Evolutionary conservation across 2,329 filamentous ascomycete species (phyloP).

Genomic region (Blastomyces silverae): DNA sequence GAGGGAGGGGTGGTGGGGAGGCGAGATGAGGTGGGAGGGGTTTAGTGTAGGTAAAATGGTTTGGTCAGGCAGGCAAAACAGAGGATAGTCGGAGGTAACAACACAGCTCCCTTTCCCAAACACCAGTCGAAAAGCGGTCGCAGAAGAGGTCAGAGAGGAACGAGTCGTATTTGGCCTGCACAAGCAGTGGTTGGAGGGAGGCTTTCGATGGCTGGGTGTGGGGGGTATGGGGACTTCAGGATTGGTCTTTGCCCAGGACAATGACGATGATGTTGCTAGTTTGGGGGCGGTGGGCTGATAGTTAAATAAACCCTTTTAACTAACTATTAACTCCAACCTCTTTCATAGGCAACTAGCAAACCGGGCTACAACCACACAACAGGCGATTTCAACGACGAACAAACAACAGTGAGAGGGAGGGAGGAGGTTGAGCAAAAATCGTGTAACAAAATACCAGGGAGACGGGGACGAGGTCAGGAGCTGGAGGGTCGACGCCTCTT

Average conservation of each 20-base stretch:
- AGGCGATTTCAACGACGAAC: neutral
- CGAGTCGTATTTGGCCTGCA: neutral
- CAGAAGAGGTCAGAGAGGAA: conserved; percentile 10
- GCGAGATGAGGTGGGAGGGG: conserved; percentile 6
- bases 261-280: conserved; percentile 7
- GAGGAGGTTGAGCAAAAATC: neutral
- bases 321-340: neutral
- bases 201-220: conserved; percentile 11
- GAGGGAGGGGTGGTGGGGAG: conserved; percentile 15
- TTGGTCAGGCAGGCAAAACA: neutral
- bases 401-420: neutral
- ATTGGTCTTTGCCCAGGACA: neutral
- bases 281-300: neutral
- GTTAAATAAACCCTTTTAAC: neutral
- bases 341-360: neutral
- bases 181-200: conserved; percentile 3
- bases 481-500: neutral
- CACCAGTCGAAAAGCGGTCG: conserved; percentile 8
- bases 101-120: neutral
- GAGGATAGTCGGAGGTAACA: neutral
- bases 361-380: neutral
- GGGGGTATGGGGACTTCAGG: conserved; percentile 4
- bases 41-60: neutral
- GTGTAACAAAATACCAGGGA: neutral
- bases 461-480: neutral